These are phyloP conservation scores for Suhomyces wounanorum DNA, from an alignment of 1,139 yeast genomes.

Conservation along the genomic window DNA sequence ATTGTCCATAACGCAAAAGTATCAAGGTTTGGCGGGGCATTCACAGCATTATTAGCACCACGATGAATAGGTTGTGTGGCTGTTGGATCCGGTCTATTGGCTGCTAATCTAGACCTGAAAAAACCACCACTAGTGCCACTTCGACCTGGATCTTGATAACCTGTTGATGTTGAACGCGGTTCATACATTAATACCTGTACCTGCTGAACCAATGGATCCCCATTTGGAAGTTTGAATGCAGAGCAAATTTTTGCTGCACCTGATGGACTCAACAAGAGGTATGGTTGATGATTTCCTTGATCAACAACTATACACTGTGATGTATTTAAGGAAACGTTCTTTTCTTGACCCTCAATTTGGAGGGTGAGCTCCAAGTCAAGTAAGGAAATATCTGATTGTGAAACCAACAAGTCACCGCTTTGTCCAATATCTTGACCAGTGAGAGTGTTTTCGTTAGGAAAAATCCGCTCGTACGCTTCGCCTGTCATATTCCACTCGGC, in stretches of 20 bases:
- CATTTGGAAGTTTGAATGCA: conserved; percentile 11
- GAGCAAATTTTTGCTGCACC: conserved; percentile 30
- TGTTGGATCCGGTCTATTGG: not conserved
- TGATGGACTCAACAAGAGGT: conserved; percentile 38
- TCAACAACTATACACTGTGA: conserved; percentile 50
- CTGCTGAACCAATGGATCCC: conserved; percentile 12
- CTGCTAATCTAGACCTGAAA: not conserved
- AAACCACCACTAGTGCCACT: not conserved
- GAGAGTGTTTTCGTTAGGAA: conserved; percentile 3
- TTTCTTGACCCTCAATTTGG: conserved; percentile 13
- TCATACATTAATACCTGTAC: conserved; percentile 13
- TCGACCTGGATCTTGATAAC: not conserved
- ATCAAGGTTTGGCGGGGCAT: not conserved
- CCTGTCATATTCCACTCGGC: conserved; percentile 31
- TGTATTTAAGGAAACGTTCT: conserved; percentile 31
- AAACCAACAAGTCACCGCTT: conserved; percentile 20
- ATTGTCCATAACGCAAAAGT: not conserved
- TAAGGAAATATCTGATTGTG: conserved; percentile 27
- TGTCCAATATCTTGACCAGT: not conserved
- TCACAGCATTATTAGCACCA: not conserved
- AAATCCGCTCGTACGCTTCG: conserved; percentile 27
- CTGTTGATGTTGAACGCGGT: not conserved
- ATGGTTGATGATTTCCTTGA: conserved; percentile 36
- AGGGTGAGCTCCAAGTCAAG: conserved; percentile 26
- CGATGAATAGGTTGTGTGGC: not conserved